These are phyloP conservation scores for Aegilops umbellulata DNA, from an alignment of 176 grass and related monocot genomes.

Conservation along the genomic window DNA sequence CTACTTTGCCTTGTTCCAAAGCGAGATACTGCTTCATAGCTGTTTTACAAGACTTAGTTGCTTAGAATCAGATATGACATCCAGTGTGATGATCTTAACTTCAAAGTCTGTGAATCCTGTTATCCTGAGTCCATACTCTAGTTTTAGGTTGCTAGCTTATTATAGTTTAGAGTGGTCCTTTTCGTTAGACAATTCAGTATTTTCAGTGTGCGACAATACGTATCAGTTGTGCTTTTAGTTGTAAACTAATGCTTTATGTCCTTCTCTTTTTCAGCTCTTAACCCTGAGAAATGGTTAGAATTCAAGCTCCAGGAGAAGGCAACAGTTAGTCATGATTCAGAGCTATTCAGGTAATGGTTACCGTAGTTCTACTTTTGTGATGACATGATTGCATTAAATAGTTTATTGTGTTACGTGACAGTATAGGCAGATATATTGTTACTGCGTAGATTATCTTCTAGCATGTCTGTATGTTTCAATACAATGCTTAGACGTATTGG, in stretches of 20 bases:
- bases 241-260: not conserved
- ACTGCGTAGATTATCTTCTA: not conserved
- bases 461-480: not conserved
- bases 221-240: not conserved
- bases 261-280: slow-evolving; percentile 65
- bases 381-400: not conserved
- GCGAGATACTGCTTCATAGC: not conserved
- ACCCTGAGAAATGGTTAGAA: slow-evolving; percentile 95
- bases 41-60: not conserved
- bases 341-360: slow-evolving; percentile 71
- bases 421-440: not conserved
- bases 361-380: not conserved
- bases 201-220: not conserved
- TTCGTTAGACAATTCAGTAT: not conserved
- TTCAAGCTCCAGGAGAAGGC: slow-evolving; percentile 94
- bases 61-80: not conserved
- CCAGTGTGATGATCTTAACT: not conserved
- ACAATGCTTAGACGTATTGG: not conserved
- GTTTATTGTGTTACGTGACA: slow-evolving; percentile 1
- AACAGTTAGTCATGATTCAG: slow-evolving; percentile 77
- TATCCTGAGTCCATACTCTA: not conserved
- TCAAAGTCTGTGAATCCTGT: not conserved
- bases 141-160: not conserved
- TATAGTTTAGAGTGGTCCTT: not conserved
- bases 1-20: not conserved